phyloP scores from a whole-genome alignment of 1,139 yeast genomes.

The Geotrichum bryndzae region DNA sequence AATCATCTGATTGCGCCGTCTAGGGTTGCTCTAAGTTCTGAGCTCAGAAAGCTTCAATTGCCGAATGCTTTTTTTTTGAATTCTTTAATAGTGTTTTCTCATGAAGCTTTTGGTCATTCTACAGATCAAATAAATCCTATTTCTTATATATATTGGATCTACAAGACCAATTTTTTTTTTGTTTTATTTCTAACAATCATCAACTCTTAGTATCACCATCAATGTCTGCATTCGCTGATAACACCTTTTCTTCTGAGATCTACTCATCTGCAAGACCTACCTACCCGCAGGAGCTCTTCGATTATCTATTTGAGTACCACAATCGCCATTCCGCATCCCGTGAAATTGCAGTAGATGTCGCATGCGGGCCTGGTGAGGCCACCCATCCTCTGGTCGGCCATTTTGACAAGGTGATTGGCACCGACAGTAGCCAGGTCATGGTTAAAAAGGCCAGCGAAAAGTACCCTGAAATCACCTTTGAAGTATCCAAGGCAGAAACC shows the following conservation, averaged over 20 bases:
- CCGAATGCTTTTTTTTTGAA: too few species aligned
- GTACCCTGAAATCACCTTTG: conserved; percentile 15
- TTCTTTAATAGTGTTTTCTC: too few species aligned
- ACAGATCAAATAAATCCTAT: too few species aligned
- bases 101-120: too few species aligned
- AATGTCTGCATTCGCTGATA: conserved; percentile 60
- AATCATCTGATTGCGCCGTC: too few species aligned
- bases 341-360: conserved; percentile 55
- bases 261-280: conserved; percentile 63
- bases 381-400: conserved; percentile 47
- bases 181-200: not conserved
- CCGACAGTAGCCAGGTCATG: conserved; percentile 66
- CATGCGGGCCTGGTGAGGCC: conserved; percentile 83
- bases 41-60: too few species aligned
- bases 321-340: conserved; percentile 14
- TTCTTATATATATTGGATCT: not conserved
- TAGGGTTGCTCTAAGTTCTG: too few species aligned
- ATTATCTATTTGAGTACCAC: conserved; percentile 41
- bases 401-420: conserved; percentile 50
- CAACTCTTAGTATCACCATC: not conserved
- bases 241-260: conserved; percentile 50
- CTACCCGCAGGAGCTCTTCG: conserved; percentile 53
- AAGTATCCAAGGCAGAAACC: conserved; percentile 3
- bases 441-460: conserved; percentile 42
- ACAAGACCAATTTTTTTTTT: not conserved